Evolutionary conservation across 371 early-diverging fungal genomes (phyloP), one percentile per base, ranked within the genome.

Genomic region (Rhizopus arrhizus): DNA sequence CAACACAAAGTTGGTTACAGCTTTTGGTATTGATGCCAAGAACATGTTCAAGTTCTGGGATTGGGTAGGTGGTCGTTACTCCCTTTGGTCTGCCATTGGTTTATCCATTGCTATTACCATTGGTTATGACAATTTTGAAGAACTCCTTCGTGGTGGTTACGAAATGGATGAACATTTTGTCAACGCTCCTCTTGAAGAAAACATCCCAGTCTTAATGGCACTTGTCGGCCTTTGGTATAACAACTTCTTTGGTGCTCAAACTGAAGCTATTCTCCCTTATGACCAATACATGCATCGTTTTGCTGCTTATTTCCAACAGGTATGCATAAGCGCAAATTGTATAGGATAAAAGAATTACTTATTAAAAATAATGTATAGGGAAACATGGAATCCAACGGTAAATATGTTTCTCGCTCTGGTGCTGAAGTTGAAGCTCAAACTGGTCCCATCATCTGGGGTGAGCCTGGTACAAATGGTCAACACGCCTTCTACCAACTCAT

Each of bases 11-110:
- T 92, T 85, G 38, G 97, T 95, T 31, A 85, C 89, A 60, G 90
- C 83, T 29, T 98, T 98, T 70, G 98, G 98, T 58, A 98, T 99
- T 63, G 88, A 86, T 70, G 73, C 87, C 38, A 83, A 87, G 67
- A 97, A 97, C 83, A 96, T 98, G 93, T 98, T 99, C 88, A 91
- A 91, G 75, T 99, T 99, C 89, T 99, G 99, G 99, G 99, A 99
- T 80, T 99, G 96, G 95, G 99, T 99, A 57, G 99, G 99, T 70
- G 99, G 99, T 45, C 91, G 99, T 59, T 99, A 98, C 86, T 98
- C 98, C 50, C 88, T 99, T 42, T 99, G 99, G 99, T 97, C 97
- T 40, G 97, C 99, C 47, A 98, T 98, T 63, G 99, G 99, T 46
- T 86, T 99, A 54, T 95, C 96, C 15, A 98, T 99, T 69, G 90